A percentile compares a stretch with the other conserved stretches of the same genome.
These are phyloP conservation scores for Cymbidium sinense DNA, from an alignment of 106 monocot genomes.

Conservation along the genomic window DNA sequence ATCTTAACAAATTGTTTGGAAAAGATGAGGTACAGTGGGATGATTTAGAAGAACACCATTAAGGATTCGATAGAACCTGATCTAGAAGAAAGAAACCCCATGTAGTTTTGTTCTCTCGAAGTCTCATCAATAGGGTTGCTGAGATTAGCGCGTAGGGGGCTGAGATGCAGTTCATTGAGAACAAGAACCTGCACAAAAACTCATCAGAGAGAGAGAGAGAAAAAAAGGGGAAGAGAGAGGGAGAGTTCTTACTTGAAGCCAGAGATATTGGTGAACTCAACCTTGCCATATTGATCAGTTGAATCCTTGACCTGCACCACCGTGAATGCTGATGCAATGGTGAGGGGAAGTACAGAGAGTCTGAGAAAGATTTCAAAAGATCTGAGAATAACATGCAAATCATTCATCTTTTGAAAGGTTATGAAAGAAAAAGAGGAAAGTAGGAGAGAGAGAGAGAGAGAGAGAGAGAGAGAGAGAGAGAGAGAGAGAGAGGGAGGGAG, in stretches of 20 bases:
- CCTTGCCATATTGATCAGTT: constrained; percentile 47
- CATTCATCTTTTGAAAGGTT: constrained; percentile 1
- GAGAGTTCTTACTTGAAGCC: constrained; percentile 60
- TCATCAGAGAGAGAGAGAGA: constrained; percentile 1
- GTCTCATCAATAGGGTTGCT: constrained; percentile 7
- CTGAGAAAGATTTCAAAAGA: constrained; percentile 48
- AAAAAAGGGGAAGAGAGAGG: background rate
- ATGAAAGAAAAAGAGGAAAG: background rate
- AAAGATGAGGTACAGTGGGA: background rate
- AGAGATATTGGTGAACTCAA: constrained; percentile 53
- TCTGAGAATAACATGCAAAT: constrained; percentile 9
- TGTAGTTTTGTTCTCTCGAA: constrained; percentile 13
- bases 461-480: background rate
- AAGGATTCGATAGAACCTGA: constrained; percentile 33
- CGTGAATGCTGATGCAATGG: constrained; percentile 44
- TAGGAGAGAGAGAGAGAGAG: background rate
- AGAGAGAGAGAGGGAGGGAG: too few relatives aligned
- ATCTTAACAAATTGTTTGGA: background rate
- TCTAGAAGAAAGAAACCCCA: constrained; percentile 66
- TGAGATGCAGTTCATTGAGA: constrained; percentile 60
- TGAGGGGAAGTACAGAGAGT: constrained; percentile 55
- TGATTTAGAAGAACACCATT: background rate
- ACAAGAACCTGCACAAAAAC: constrained; percentile 44
- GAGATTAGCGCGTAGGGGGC: constrained; percentile 35
- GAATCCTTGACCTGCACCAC: constrained; percentile 49